phyloP scores from a whole-genome alignment of 371 early-diverging fungal species.

The Mortierella sp. region DNA sequence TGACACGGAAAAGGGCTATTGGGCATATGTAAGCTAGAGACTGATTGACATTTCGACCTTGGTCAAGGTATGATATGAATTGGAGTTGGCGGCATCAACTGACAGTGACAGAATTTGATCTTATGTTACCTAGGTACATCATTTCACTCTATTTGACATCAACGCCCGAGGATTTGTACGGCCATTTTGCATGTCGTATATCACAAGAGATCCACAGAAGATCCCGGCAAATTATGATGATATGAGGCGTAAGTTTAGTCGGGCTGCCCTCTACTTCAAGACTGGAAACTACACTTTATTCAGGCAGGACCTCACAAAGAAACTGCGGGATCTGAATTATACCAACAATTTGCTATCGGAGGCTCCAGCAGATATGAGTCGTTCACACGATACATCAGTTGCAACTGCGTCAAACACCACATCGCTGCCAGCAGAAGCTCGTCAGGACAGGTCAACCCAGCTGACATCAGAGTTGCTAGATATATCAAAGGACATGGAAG shows the following conservation, averaged over 20 bases:
- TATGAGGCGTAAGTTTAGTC: constrained; percentile 41
- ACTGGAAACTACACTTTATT: constrained; percentile 70
- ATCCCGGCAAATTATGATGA: constrained; percentile 63
- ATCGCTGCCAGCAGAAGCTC: constrained; percentile 6
- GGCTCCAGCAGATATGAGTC: constrained; percentile 18
- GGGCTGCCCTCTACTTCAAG: constrained; percentile 65
- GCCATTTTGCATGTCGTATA: constrained; percentile 69
- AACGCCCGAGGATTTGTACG: constrained; percentile 71
- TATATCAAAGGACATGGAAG: constrained; percentile 1
- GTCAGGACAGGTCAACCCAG: constrained; percentile 14
- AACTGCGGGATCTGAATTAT: constrained; percentile 65
- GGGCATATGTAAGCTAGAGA: constrained; percentile 63
- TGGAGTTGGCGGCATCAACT: neutral
- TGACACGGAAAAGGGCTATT: constrained; percentile 65
- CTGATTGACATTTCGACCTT: neutral
- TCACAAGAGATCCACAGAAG: constrained; percentile 66
- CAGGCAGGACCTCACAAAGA: constrained; percentile 62
- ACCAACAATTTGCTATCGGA: constrained; percentile 60
- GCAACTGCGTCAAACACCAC: neutral
- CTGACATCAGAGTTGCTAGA: constrained; percentile 6
- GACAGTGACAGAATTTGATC: neutral
- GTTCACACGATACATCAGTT: neutral
- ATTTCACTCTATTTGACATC: constrained; percentile 71
- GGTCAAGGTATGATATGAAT: neutral
- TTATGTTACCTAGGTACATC: constrained; percentile 61